Evolutionary conservation across 176 grass and related monocot species (phyloP), one percentile per base, ranked within the genome.

Genomic region (barley (Hordeum vulgare)): DNA sequence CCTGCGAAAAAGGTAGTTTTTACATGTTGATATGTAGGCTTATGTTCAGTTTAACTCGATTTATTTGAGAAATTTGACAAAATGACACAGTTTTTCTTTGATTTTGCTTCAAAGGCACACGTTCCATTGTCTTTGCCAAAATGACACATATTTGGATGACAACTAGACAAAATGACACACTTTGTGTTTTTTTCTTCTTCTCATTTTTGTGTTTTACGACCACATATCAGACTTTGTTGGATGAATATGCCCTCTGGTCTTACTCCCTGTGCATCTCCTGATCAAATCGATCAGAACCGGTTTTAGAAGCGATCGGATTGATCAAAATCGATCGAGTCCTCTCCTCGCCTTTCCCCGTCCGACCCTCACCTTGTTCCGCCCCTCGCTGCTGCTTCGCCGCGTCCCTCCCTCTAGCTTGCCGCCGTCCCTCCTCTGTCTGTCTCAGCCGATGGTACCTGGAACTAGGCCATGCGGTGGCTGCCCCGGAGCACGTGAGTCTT

Each of bases 1-100:
- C 21, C 82, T 54, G 18, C 36, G 66, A 74, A 85, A 77, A 88
- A 82, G 86, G 90, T 91, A 78, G 35, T 2, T 39, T 82, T 65
- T 66, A 51, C 66, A 61, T 77, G 17, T 81, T 75, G 66, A 78
- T 35, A 27, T 81, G 26, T 58, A 53, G 8, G 31, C 25, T 42
- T 44, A 78, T n/a, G 26, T 78, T 42, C 20, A 7, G 17, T 26
- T 65, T 67, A 66, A n/a, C 33, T 68, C 8, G 24, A 64, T 73
- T 72, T 75, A 58, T 80, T 71, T 62, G 41, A 21, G 7, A 51
- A 1, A 21, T 56, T 56, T 56, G 53, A 56, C 53, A n/a, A 56
- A 56, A 8, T 56, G 53, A 56, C 20, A 21, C 7, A 56, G 8
- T 56, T 56, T 53, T 56, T 56, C 6, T 56, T 56, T 21, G 53